Percentiles rank a stretch among this genome's conserved stretches.
Evolutionary conservation across 306 rosid genomes (phyloP).

Genomic region (Cucumis melo): DNA sequence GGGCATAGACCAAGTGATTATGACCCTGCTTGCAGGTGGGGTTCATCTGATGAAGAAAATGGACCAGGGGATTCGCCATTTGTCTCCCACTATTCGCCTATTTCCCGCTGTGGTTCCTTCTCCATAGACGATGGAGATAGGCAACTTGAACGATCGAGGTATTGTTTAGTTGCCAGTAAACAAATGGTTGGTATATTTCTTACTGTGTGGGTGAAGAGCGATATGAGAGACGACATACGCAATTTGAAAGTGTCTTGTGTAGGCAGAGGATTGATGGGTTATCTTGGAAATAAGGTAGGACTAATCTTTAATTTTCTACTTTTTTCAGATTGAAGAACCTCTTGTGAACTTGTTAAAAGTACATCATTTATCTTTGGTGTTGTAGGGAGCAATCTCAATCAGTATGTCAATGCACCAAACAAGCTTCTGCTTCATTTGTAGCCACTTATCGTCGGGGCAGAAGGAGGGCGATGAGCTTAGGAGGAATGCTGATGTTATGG

Average conservation of each 20-base stretch:
- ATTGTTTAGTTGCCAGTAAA: conserved; percentile 84
- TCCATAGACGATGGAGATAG: conserved; percentile 55
- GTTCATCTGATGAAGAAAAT: conserved; percentile 82
- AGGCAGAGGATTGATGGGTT: conserved; percentile 98
- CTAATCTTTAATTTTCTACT: not conserved
- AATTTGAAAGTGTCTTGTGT: conserved; percentile 91
- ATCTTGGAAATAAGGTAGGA: conserved; percentile 90
- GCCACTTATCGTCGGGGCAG: conserved; percentile 95
- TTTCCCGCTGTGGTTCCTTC: conserved; percentile 33
- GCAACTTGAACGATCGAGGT: conserved; percentile 52
- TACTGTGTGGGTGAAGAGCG: conserved; percentile 79
- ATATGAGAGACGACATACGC: conserved; percentile 60
- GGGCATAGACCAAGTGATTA: conserved; percentile 69
- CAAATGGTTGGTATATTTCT: conserved; percentile 97
- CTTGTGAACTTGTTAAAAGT: not conserved
- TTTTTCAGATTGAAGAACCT: not conserved
- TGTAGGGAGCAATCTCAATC: conserved; percentile 94
- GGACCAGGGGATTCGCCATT: conserved; percentile 65
- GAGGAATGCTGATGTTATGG: conserved; percentile 94
- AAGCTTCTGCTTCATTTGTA: conserved; percentile 95
- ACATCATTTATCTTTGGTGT: conserved; percentile 9
- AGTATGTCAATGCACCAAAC: conserved; percentile 98
- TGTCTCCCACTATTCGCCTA: conserved; percentile 47
- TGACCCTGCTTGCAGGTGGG: conserved; percentile 62
- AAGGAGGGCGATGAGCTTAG: conserved; percentile 96